Evolutionary conservation across 345 rosid species (phyloP).

Genomic region (Stellera chamaejasme): DNA sequence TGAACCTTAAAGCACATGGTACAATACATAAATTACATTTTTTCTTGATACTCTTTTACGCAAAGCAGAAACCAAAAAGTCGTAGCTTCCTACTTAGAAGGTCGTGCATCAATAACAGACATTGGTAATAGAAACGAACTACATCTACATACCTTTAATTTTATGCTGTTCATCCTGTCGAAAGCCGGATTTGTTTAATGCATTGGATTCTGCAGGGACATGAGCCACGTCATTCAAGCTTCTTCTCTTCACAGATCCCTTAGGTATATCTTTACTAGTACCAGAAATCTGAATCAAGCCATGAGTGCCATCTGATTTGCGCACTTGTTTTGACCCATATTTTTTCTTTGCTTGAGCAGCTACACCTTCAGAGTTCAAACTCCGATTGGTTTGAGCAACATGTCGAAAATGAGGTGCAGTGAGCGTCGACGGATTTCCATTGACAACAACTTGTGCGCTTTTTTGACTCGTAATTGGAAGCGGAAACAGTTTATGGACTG

Average conservation of each 20-base stretch:
- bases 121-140: slow-evolving; percentile 6
- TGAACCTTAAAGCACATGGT: slow-evolving; percentile 21
- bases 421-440: slow-evolving; percentile 18
- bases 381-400: slow-evolving; percentile 15
- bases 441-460: slow-evolving; percentile 21
- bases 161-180: slow-evolving; percentile 11
- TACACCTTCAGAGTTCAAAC: slow-evolving; percentile 13
- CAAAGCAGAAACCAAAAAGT: slow-evolving; percentile 16
- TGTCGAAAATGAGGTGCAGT: slow-evolving; percentile 16
- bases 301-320: slow-evolving; percentile 13
- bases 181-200: slow-evolving; percentile 15
- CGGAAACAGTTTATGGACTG: slow-evolving; percentile 20
- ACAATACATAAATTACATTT: slow-evolving; percentile 16
- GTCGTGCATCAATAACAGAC: background rate
- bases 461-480: slow-evolving; percentile 19
- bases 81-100: background rate
- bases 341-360: slow-evolving; percentile 26
- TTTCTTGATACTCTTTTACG: slow-evolving; percentile 37
- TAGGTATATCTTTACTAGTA: slow-evolving; percentile 22
- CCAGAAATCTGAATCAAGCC: slow-evolving; percentile 24
- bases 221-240: slow-evolving; percentile 10
- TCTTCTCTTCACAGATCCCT: slow-evolving; percentile 31
- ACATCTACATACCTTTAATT: slow-evolving; percentile 21
- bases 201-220: slow-evolving; percentile 20
- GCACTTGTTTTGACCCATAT: slow-evolving; percentile 18